Evolutionary conservation across 2,329 filamentous ascomycete species (phyloP), one percentile per base, ranked within the genome.

Genomic region (Acrocalymma vagum): DNA sequence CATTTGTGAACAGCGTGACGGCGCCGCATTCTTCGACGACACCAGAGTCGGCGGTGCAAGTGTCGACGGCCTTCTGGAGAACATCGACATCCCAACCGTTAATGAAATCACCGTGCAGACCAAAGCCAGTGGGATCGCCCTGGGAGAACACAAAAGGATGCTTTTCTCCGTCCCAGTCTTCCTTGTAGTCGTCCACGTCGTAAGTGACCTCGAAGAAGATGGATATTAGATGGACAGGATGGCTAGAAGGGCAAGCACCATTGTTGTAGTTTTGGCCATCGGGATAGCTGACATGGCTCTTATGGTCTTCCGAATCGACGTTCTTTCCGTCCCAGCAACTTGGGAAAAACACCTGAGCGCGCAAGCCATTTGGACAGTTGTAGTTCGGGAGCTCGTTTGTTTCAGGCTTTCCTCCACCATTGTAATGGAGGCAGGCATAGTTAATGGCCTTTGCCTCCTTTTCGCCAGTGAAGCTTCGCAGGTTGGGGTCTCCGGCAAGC

Each of bases 301-400:
- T 74, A 73, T 82, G 83, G 70, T 85, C 76, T 21, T 75, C 70
- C 26, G 85, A 73, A 40, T 80, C 83, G 30, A 78, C 75, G 27
- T 78, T 65, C 29, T 71, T 68, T 20, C 85, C 86, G 67, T 89
- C 80, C 78, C 87, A 89, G 76, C 86, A 89, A 5, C 83, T 85
- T 5, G 86, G 86, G 72, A 89, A 87, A 74, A 87, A 85, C 26
- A 88, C 72, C 52, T 89, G 85, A 40, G 80, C 78, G 25, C 85
- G 82, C 29, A 89, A 69, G 6, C 80, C 74, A 84, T 70, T 27
- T 9, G 59, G 55, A 63, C 88, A 91, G 59, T 85, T 80, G 63
- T 80, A 77, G 61, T 85, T 78, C 18, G 88, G 88, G 64, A 94
- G 87, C n/a, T 82, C 67, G 73, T 83, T 76, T 3, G 68, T 68